Conservation (phyloP, 768 basidiomycete species). For the Mycena albidolilacea region DNA sequence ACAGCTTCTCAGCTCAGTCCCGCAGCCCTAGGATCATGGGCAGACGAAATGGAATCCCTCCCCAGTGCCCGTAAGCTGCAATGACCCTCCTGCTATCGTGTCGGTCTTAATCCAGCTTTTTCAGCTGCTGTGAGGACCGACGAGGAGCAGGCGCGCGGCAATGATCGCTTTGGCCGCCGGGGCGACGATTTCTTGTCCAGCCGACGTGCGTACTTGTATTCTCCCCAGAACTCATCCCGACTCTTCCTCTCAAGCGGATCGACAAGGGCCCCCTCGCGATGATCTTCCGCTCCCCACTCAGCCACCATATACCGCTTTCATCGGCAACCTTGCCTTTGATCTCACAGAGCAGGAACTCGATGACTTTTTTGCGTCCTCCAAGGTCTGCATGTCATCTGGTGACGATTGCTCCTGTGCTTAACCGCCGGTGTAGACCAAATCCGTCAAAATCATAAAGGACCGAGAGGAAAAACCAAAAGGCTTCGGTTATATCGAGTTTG, state of each 20-base stretch:
- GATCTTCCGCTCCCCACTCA: conserved; percentile 96
- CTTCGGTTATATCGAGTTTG: conserved; percentile 98
- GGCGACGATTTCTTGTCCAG: conserved; percentile 75
- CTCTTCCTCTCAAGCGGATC: conserved; percentile 60
- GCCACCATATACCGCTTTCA: conserved; percentile 96
- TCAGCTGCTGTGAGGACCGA: conserved; percentile 80
- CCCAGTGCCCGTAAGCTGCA: conserved; percentile 90
- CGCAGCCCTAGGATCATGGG: conserved; percentile 94
- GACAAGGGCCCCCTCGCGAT: conserved; percentile 78
- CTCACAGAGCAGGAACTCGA: conserved; percentile 87
- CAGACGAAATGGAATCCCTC: conserved; percentile 96
- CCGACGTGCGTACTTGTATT: conserved; percentile 64
- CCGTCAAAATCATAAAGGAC: conserved; percentile 94
- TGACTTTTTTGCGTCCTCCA: conserved; percentile 79
- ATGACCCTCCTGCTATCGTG: conserved; percentile 7
- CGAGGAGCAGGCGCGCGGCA: conserved; percentile 69
- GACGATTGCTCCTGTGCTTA: neutral
- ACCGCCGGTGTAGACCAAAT: conserved; percentile 69
- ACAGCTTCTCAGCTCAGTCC: conserved; percentile 33
- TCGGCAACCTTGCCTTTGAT: conserved; percentile 97
- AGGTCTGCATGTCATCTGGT: conserved; percentile 57
- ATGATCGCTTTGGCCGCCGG: conserved; percentile 69
- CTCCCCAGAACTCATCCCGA: conserved; percentile 28
- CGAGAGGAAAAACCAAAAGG: conserved; percentile 96
- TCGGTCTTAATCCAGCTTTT: conserved; percentile 37